These are phyloP conservation scores for Tulasnella sp. DNA, from an alignment of 768 basidiomycete genomes.

Conservation along the genomic window DNA sequence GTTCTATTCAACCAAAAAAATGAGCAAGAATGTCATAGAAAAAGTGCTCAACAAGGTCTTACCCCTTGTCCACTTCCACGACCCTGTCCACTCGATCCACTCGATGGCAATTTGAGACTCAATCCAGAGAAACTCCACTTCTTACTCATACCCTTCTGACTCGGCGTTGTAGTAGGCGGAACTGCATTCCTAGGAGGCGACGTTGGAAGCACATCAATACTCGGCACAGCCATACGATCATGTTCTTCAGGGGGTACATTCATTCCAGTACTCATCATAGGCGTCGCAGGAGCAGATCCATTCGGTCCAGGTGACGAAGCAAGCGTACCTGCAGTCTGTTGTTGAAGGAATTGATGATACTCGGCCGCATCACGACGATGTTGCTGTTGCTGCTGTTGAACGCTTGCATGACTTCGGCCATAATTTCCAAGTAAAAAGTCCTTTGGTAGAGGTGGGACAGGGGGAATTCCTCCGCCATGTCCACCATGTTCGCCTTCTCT, in stretches of 20 bases:
- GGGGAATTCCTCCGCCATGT: slow-evolving; percentile 60
- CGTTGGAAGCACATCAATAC: slow-evolving; percentile 21
- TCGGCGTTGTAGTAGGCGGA: slow-evolving; percentile 8
- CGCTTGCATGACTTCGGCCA: slow-evolving; percentile 32
- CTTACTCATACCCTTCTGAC: slow-evolving; percentile 37
- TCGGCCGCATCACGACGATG: slow-evolving; percentile 31
- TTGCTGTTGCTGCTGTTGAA: too few species aligned
- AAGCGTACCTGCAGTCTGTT: too few species aligned
- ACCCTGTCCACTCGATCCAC: slow-evolving; percentile 1
- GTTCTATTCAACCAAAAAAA: too few species aligned
- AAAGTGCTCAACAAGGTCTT: too few species aligned
- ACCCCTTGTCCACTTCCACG: background rate
- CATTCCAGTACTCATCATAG: too few species aligned
- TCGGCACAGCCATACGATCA: slow-evolving; percentile 32
- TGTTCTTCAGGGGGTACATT: slow-evolving; percentile 31
- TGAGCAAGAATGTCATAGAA: too few species aligned
- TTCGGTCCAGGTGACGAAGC: too few species aligned
- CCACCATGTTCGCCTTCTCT: slow-evolving; percentile 47
- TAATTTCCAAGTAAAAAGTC: slow-evolving; percentile 70
- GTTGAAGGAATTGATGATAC: background rate
- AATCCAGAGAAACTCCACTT: slow-evolving; percentile 76
- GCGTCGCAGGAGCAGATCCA: too few species aligned
- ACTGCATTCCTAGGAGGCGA: slow-evolving; percentile 42
- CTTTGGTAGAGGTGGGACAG: slow-evolving; percentile 86
- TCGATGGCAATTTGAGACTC: slow-evolving; percentile 3